Conservation (phyloP, 345 rosid species). For the Eucalyptus grandis region DNA sequence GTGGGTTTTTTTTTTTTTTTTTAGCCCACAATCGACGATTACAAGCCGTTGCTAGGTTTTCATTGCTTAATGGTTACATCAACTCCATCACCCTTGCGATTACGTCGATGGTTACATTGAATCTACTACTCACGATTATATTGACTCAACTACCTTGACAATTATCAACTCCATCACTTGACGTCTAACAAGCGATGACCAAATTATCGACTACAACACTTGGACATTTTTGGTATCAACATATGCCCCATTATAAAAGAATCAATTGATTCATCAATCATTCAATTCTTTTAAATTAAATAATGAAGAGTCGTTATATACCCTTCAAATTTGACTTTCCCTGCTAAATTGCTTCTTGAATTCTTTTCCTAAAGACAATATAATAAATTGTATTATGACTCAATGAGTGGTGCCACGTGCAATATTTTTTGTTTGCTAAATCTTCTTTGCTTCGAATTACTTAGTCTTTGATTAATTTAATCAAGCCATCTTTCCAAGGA, state of each 20-base stretch:
- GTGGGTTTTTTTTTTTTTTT: too few relatives aligned
- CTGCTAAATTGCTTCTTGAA: neutral
- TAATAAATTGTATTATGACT: neutral
- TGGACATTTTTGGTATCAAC: neutral
- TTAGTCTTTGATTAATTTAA: neutral
- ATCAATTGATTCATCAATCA: neutral
- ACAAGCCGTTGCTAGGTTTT: neutral
- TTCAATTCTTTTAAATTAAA: neutral
- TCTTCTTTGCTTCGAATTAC: neutral
- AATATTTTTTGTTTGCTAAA: neutral
- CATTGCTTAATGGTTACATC: neutral
- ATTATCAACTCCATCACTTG: neutral
- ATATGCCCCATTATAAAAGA: neutral
- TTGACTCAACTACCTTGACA: neutral
- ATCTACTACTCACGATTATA: neutral
- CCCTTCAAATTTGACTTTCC: neutral
- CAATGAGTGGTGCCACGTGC: neutral
- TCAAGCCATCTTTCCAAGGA: neutral
- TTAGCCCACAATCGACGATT: neutral
- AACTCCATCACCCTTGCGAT: accelerated
- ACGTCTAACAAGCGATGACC: neutral
- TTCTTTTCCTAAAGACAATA: neutral
- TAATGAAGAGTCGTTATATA: neutral
- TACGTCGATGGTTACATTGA: neutral
- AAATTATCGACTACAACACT: neutral